Percentiles rank a stretch among this genome's conserved stretches.
phyloP scores from a whole-genome alignment of 352 stramenopile genomes.

The Phytophthora pisi region DNA sequence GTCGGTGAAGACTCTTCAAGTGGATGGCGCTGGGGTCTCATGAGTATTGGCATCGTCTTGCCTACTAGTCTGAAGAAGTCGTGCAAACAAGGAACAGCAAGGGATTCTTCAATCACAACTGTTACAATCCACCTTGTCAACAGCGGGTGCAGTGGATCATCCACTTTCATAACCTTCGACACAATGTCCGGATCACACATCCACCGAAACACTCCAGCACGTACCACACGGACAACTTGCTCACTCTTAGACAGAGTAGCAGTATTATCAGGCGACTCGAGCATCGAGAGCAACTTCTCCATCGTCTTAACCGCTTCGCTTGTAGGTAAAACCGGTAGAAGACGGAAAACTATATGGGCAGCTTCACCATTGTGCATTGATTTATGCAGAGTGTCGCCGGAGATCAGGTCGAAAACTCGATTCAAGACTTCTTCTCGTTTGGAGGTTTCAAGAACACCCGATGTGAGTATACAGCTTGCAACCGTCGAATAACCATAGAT shows the following conservation, averaged over 20 bases:
- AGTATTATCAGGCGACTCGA: conserved; percentile 46
- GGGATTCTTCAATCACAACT: conserved; percentile 51
- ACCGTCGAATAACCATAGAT: conserved; percentile 56
- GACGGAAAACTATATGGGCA: conserved; percentile 53
- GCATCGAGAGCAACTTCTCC: conserved; percentile 48
- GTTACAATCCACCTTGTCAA: conserved; percentile 50
- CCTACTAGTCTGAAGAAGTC: conserved; percentile 61
- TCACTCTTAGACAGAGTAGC: conserved; percentile 54
- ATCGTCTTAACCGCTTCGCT: conserved; percentile 38
- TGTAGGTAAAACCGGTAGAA: conserved; percentile 47
- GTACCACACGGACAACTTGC: conserved; percentile 52
- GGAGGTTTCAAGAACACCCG: conserved; percentile 47
- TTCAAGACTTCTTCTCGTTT: conserved; percentile 46
- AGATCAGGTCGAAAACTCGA: conserved; percentile 67
- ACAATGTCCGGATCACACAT: conserved; percentile 48
- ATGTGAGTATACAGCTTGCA: conserved; percentile 63
- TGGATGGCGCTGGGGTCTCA: conserved; percentile 28
- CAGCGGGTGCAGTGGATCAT: conserved; percentile 38
- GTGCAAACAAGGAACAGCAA: conserved; percentile 55
- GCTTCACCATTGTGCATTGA: conserved; percentile 69
- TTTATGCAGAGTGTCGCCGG: conserved; percentile 39
- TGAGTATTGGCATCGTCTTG: conserved; percentile 53
- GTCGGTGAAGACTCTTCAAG: conserved; percentile 3
- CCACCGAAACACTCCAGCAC: conserved; percentile 65
- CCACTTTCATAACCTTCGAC: conserved; percentile 34